Base-by-base conservation (phyloP, 106 monocot species). In the Xerophyta viscosa region DNA sequence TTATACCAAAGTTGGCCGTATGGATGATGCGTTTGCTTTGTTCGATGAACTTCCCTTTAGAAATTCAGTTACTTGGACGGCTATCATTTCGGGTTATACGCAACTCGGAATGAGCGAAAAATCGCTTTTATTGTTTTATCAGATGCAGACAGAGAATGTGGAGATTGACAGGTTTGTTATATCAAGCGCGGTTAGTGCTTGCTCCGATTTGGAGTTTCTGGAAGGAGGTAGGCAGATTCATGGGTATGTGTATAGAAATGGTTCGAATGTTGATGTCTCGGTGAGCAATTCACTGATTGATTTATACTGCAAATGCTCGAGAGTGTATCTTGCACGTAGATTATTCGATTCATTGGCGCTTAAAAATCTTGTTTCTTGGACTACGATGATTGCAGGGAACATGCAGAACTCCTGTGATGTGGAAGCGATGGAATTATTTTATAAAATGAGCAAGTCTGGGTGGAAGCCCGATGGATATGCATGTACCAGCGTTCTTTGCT, bases 361-460 rank as follows among this genome's bases (percentile, higher is more conserved):
- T 6, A 78, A 45, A 52, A 84, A 94, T 27, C 56, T 88, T 52
- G 88, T 94, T 13, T 76, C 94, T 7, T 94, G 94, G 94, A 94
- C 84, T 7, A 84, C 84, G 15, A 77, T 94, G 81, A 88, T 94
- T 50, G 60, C 78, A 0, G 84, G 84, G 14, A 88, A 81, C 57
- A 88, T 88, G 88, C 94, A 94, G 55, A 94, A 78, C 53, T 81
- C 75, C 3, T 67, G 48, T 21, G 63, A 94, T 48, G 6, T 8
- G 25, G 81, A 78, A 61, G 71, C 88, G 0, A 62, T 84, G 27
- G 25, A 0, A 24, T 50, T 88, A 49, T 88, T 84, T 62, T 26
- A 23, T 8, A 65, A 84, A 42, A 94, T 94, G 88, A 61, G 14
- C 29, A 41, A 45, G 0, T 55, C 48, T 13, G 84, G 81, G 9